phyloP scores from a whole-genome alignment of 148 eudicot genomes.

The Hydrangea macrophylla region DNA sequence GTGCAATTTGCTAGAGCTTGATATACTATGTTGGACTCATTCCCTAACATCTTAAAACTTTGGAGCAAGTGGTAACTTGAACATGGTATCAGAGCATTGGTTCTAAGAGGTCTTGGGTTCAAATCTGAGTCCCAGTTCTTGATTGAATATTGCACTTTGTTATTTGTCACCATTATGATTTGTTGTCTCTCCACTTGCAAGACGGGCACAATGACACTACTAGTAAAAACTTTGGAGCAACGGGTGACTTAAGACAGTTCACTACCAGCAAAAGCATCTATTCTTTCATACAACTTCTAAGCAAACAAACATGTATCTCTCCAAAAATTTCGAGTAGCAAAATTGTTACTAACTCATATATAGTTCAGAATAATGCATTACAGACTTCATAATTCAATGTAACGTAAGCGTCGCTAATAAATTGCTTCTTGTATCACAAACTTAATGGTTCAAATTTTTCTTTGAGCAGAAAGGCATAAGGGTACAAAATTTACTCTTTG shows the following conservation, averaged over 20 bases:
- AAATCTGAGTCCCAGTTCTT: too few relatives aligned
- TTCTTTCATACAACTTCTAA: not conserved
- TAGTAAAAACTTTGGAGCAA: not conserved
- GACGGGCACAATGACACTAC: not conserved
- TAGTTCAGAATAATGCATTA: not conserved
- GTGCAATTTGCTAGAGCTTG: too few relatives aligned
- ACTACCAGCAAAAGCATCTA: not conserved
- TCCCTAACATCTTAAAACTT: too few relatives aligned
- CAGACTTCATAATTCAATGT: not conserved
- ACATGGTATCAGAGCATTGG: too few relatives aligned
- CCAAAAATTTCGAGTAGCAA: slow-evolving; percentile 1
- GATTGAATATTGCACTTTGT: too few relatives aligned
- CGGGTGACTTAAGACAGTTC: not conserved
- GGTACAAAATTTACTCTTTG: slow-evolving; percentile 50
- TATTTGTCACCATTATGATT: too few relatives aligned
- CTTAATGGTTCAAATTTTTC: not conserved
- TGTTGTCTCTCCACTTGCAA: too few relatives aligned
- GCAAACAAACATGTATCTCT: not conserved
- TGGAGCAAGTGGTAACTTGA: too few relatives aligned
- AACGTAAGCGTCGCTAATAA: not conserved
- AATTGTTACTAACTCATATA: not conserved
- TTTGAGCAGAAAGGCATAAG: slow-evolving; percentile 1
- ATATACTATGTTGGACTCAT: too few relatives aligned
- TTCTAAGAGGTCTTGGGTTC: too few relatives aligned
- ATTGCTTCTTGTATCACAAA: not conserved